Evolutionary conservation across 2,329 filamentous ascomycete species (phyloP).

Genomic region (Phoma sp.): DNA sequence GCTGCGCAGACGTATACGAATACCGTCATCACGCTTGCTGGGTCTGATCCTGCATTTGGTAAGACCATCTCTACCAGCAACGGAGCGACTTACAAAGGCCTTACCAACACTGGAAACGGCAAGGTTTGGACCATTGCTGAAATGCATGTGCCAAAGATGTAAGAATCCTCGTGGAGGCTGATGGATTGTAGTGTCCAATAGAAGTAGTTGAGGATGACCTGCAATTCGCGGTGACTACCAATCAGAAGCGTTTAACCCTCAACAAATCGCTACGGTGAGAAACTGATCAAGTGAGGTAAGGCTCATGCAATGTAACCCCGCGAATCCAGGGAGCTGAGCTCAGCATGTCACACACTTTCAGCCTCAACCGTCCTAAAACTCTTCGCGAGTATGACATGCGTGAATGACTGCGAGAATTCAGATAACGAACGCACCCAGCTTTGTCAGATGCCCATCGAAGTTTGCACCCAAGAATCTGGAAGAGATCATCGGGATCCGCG

Average conservation of each 20-base stretch:
- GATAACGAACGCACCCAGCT: no score
- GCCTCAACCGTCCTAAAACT: not conserved
- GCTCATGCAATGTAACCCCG: not conserved
- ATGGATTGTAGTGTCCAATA: not conserved
- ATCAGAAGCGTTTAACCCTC: not conserved
- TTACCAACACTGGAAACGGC: not conserved
- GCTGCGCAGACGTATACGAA: not conserved
- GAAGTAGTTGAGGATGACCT: no score
- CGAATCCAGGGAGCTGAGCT: conserved; percentile 1
- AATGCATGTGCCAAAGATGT: not conserved
- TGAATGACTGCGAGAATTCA: not conserved
- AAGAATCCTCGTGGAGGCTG: not conserved
- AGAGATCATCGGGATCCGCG: conserved; percentile 7
- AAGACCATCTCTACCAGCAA: not conserved
- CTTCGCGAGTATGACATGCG: not conserved
- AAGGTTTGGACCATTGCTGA: not conserved
- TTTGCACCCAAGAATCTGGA: not conserved
- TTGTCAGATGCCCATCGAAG: not conserved
- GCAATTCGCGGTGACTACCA: no score
- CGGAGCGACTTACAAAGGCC: not conserved
- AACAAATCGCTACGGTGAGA: conserved; percentile 1
- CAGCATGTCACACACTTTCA: not conserved
- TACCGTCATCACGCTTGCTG: not conserved
- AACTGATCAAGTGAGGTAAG: not conserved
- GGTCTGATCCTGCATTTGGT: not conserved